Evolutionary conservation across 805 yeast genomes (phyloP).

Genomic region (Debaryomyces maramus): DNA sequence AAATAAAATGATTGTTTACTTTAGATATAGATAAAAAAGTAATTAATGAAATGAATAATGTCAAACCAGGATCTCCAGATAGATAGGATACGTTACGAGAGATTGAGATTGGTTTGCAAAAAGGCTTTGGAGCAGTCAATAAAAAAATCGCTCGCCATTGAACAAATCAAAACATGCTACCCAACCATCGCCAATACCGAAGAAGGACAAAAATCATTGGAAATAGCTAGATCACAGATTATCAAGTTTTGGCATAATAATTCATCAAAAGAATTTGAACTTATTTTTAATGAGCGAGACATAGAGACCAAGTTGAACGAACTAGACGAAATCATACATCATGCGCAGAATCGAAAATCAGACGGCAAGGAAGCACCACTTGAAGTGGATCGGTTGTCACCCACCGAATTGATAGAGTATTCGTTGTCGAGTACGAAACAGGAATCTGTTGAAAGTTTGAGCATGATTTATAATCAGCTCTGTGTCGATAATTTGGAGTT

Average conservation of each 20-base stretch:
- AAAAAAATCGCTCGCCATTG: slow-evolving; percentile 47
- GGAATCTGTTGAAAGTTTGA: slow-evolving; percentile 27
- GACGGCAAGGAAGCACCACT: slow-evolving; percentile 17
- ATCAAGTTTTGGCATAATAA: slow-evolving; percentile 50
- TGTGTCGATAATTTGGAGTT: slow-evolving; percentile 34
- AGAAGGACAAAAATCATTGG: slow-evolving; percentile 46
- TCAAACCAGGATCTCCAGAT: slow-evolving; percentile 3
- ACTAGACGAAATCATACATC: slow-evolving; percentile 47
- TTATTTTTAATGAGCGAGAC: slow-evolving; percentile 50
- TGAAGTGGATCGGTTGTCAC: slow-evolving; percentile 28
- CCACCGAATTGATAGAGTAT: slow-evolving; percentile 35
- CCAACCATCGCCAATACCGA: slow-evolving; percentile 50
- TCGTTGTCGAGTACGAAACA: slow-evolving; percentile 20
- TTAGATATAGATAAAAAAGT: background rate
- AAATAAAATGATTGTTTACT: slow-evolving; percentile 1
- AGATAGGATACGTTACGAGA: slow-evolving; percentile 44
- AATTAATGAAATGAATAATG: background rate
- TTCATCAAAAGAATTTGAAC: slow-evolving; percentile 53
- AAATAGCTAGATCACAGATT: slow-evolving; percentile 53
- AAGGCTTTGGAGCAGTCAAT: slow-evolving; percentile 58
- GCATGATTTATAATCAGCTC: slow-evolving; percentile 38
- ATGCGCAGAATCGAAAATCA: slow-evolving; percentile 35
- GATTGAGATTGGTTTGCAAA: slow-evolving; percentile 50
- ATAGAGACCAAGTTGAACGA: slow-evolving; percentile 44
- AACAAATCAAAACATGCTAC: slow-evolving; percentile 53